Evolutionary conservation across 2,329 filamentous ascomycete genomes (phyloP), one percentile per base, ranked within the genome.

Genomic region (Penicillium sp.): DNA sequence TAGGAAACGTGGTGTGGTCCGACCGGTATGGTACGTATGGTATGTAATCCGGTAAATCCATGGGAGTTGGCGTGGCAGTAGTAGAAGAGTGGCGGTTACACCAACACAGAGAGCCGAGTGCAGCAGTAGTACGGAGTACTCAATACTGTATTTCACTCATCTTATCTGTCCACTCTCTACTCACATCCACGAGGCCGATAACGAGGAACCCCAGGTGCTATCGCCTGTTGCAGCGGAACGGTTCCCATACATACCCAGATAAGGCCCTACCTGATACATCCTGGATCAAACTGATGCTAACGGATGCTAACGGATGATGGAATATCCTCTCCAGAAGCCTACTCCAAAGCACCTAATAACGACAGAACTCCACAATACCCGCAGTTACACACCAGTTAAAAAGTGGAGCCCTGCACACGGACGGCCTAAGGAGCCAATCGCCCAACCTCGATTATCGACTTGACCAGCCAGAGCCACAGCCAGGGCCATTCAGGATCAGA

Each of bases 381-480:
- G 45, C 45, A 49, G 45, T 30, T 49, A 47, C 42, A 33, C 45
- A 17, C 44, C 44, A 30, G 15, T 30, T 24, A n/a, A 9, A 7
- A 28, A 49, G 26, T 28, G 24, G 45, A n/a, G 26, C 26, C 45
- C 24, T 30, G 24, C 45, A 30, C 24, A 30, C 45, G 33, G 26
- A 28, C 33, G 59, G 45, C 44, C 35, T 55, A 24, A 24, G 26
- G 10, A 13, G 42, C 63, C 63, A 67, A 65, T 67, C 19, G 56
- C n/a, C 5, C 19, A 15, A 6, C 55, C 44, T 40, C 58, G 62
- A 66, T 66, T 66, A 65, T 53, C 51, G 51, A 53, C 47, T 51
- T 51, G 47, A 51, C 28, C 47, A 51, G 47, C 47, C 45, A 47
- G 44, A 19, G 44, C 44, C 44, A 28, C 44, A 28, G 44, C 24